Evolutionary conservation across 768 basidiomycete species (phyloP), one percentile per base, ranked within the genome.

Genomic region (Suillus discolor): DNA sequence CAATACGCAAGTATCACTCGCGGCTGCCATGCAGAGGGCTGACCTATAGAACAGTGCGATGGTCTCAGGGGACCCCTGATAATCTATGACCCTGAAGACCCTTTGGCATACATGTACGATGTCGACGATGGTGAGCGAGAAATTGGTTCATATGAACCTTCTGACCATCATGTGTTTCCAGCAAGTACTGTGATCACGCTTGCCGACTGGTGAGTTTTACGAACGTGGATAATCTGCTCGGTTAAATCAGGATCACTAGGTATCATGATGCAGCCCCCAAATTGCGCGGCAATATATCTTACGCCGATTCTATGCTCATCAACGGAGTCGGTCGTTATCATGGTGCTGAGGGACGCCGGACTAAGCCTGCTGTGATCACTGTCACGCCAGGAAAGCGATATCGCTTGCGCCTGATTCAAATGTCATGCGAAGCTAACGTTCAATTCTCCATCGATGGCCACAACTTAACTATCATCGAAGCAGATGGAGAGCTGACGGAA

Each of bases 361-460:
- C 70, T 6, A 70, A 77, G 0, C 74, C 82, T 2, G 65, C 80
- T 6, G 72, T 83, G 3, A 69, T 84, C 67, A 76, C 71, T 69
- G 61, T 82, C 54, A 44, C 67, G 23, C 60, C 55, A 0, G 77
- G 74, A 5, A 72, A 71, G 54, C 77, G 81, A 11, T 83, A 80
- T 71, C 75, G 81, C 23, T 73, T 79, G 64, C 79, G 80, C 6
- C 61, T 81, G 2, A 54, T 82, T 13, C 72, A 69, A 31, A 74
- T 80, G 13, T 79, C 83, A 2, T 85, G 85, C 65, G 79, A 81
- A 39, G 77, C 73, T 0, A 75, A 72, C 70, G 84, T 77, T 69
- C 74, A 68, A 20, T 82, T 85, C 72, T 79, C 79, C 1, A 82
- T 85, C 63, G 81, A 84, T 66, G 77, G 76, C 1, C 84, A 85